These are phyloP conservation scores for Colletotrichum cuscutae DNA, from an alignment of 2,329 filamentous ascomycete species.

Conservation along the genomic window DNA sequence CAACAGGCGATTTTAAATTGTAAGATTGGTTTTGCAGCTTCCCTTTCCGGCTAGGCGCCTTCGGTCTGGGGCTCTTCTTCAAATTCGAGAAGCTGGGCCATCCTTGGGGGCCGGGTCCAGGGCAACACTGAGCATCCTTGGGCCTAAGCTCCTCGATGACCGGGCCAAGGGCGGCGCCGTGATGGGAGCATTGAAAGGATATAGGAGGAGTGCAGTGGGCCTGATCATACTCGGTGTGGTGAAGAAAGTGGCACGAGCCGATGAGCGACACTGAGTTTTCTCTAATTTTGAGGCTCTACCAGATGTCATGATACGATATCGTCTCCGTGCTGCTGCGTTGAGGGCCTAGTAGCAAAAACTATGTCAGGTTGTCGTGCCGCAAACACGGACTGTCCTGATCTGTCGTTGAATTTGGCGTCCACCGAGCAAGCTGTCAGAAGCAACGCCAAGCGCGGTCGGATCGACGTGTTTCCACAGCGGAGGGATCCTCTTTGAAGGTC, in stretches of 20 bases:
- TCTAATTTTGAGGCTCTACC: not conserved
- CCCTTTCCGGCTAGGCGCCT: constrained; percentile 6
- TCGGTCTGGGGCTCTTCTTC: not conserved
- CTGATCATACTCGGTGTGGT: constrained; percentile 4
- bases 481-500: not conserved
- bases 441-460: constrained; percentile 6
- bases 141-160: constrained; percentile 7
- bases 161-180: not conserved
- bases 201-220: not conserved
- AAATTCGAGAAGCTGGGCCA: constrained; percentile 23
- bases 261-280: not conserved
- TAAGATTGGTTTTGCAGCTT: constrained; percentile 1
- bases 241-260: constrained; percentile 29
- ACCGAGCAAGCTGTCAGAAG: not conserved
- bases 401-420: constrained; percentile 18
- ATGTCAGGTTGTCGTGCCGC: not conserved
- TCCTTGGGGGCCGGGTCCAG: not conserved
- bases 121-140: constrained; percentile 1
- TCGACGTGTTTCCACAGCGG: not conserved
- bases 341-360: not conserved
- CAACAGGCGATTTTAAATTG: constrained; percentile 8
- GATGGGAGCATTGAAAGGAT: constrained; percentile 8
- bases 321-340: not conserved
- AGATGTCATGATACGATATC: not conserved
- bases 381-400: not conserved